Conservation (phyloP, 495 filamentous ascomycete genomes). For the Hypoxylon perforatum region DNA sequence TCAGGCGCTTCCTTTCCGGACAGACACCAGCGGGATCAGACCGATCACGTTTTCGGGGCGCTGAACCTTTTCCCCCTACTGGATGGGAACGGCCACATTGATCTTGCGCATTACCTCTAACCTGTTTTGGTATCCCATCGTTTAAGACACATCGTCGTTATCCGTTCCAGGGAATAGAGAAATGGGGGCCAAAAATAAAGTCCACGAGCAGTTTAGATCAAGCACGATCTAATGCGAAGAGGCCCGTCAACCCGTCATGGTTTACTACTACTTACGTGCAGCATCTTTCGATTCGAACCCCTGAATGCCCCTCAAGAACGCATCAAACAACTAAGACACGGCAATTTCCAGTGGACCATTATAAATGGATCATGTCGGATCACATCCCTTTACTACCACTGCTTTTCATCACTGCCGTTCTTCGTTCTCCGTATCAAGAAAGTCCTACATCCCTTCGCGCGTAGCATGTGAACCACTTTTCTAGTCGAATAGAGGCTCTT, state of each 20-base stretch:
- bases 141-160: not conserved
- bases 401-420: not conserved
- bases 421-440: not conserved
- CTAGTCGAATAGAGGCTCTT: not conserved
- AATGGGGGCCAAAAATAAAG: too few relatives aligned
- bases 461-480: not conserved
- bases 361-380: not conserved
- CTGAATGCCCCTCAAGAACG: too few relatives aligned
- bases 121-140: too few relatives aligned
- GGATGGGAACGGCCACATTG: slow-evolving; percentile 56
- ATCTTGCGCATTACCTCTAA: slow-evolving; percentile 55
- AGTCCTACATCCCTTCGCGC: not conserved
- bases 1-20: slow-evolving; percentile 22
- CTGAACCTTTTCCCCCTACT: slow-evolving; percentile 57
- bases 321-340: too few relatives aligned
- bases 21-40: slow-evolving; percentile 40
- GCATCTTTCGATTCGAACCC: too few relatives aligned
- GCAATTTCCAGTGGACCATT: too few relatives aligned
- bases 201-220: too few relatives aligned
- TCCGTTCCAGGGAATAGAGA: not conserved
- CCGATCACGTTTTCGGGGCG: slow-evolving; percentile 54
- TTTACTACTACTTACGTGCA: too few relatives aligned
- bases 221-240: too few relatives aligned
- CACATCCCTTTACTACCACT: not conserved
- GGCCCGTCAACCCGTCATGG: too few relatives aligned